Evolutionary conservation across 352 stramenopile species (phyloP), one percentile per base, ranked within the genome.

Genomic region (Phytopythium chamaehyphon): DNA sequence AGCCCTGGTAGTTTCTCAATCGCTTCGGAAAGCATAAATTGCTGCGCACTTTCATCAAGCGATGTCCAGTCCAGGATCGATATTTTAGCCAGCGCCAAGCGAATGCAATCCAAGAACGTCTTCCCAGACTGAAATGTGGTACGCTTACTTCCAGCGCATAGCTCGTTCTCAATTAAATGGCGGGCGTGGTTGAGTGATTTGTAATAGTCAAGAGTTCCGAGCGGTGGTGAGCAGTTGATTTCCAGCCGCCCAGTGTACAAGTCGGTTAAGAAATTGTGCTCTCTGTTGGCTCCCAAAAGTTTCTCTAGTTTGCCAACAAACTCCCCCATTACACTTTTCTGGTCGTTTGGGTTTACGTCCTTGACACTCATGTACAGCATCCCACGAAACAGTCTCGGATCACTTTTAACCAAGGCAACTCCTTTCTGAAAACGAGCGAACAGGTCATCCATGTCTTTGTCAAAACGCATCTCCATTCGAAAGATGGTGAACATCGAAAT

Each of bases 21-120:
- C 15, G 83, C 46, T 44, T 90, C 80, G 2, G 69, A 62, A 8
- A 90, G 38, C 45, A 87, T 70, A 21, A 88, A 73, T 40, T 64
- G 73, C 49, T 48, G 31, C 0, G 71, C 61, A 14, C 69, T 78
- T 52, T 88, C 72, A 44, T 93, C 83, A 8, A 91, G 53, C 0
- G 71, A 86, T 3, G 83, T 93, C 77, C 80, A 93, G 37, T 91
- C 80, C 18, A 93, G 42, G 48, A 91, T 88, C 7, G 77, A 71
- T 16, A 93, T 87, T 51, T 93, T 93, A 0, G 80, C 73, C 0
- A 93, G 49, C 23, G 90, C 65, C 23, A 91, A 60, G 1, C 76
- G 73, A 23, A 93, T 66, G 51, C 80, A 90, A 38, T 93, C 73
- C 33, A 89, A 59, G 51, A 91, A 91, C 4, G 52, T 54, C 19